Evolutionary conservation across 2,329 filamentous ascomycete genomes (phyloP).

Genomic region (Scytalidium sp.): DNA sequence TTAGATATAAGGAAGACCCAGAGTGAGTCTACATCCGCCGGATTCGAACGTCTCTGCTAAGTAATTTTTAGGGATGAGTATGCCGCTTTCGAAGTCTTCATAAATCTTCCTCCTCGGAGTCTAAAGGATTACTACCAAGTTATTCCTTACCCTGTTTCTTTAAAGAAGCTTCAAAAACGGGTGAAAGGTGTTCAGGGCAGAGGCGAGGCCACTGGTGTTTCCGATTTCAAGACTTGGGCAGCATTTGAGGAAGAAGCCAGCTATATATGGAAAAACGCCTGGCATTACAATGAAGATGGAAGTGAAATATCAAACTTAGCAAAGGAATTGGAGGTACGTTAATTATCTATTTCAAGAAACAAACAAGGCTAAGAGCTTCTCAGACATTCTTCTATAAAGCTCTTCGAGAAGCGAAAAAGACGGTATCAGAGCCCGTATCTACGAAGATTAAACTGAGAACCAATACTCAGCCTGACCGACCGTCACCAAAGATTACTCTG

Average conservation of each 20-base stretch:
- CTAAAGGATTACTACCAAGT: constrained; percentile 84
- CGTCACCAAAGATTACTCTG: constrained; percentile 66
- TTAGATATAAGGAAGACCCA: constrained; percentile 62
- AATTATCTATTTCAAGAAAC: neutral
- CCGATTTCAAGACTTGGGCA: constrained; percentile 78
- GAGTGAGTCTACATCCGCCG: constrained; percentile 43
- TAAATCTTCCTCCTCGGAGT: constrained; percentile 70
- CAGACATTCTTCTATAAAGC: constrained; percentile 68
- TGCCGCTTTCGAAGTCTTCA: constrained; percentile 69
- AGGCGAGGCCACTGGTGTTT: constrained; percentile 55
- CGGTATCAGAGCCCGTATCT: constrained; percentile 68
- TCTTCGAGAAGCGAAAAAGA: constrained; percentile 68
- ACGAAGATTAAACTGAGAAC: constrained; percentile 82
- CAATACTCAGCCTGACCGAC: constrained; percentile 35
- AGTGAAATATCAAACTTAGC: constrained; percentile 80
- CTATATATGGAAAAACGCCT: constrained; percentile 84
- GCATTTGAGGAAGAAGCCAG: constrained; percentile 77
- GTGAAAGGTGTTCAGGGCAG: constrained; percentile 71
- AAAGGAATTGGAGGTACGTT: constrained; percentile 70
- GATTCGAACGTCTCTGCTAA: constrained; percentile 4
- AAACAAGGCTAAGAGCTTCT: constrained; percentile 12
- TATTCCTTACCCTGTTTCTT: constrained; percentile 76
- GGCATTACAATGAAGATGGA: constrained; percentile 86
- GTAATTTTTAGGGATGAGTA: constrained; percentile 56
- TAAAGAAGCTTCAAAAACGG: constrained; percentile 74